Percentiles rank a stretch among this genome's conserved stretches.
Evolutionary conservation across 176 grass and related monocot genomes (phyloP).

Genomic region (Metroxylon sagu): DNA sequence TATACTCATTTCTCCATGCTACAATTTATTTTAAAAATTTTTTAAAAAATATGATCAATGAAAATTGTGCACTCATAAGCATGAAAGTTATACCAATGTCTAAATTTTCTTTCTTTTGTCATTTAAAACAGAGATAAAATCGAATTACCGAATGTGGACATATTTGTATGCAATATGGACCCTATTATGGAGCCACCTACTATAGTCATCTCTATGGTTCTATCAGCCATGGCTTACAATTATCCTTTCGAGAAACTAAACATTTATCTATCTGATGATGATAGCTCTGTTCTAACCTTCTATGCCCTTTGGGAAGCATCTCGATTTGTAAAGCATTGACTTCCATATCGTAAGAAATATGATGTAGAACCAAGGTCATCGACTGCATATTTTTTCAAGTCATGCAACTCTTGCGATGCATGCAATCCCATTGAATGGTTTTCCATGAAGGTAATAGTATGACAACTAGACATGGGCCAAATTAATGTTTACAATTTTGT

Average conservation of each 20-base stretch:
- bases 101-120: no score
- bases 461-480: no score
- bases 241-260: constrained; percentile 49
- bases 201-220: constrained; percentile 45
- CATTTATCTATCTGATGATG: constrained; percentile 72
- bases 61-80: no score
- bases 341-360: constrained; percentile 56
- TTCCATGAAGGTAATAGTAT: constrained; percentile 23
- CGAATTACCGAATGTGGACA: constrained; percentile 46
- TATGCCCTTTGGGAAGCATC: constrained; percentile 63
- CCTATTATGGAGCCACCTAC: constrained; percentile 49
- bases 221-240: constrained; percentile 64
- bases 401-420: constrained; percentile 10
- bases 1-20: no score
- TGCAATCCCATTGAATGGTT: constrained; percentile 27
- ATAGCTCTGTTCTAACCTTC: constrained; percentile 58
- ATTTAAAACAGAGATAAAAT: constrained; percentile 25
- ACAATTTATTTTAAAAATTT: no score
- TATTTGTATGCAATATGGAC: constrained; percentile 70
- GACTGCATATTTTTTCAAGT: constrained; percentile 33
- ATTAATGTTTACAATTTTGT: no score
- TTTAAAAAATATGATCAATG: no score
- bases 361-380: constrained; percentile 60
- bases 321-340: constrained; percentile 42
- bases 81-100: no score